Evolutionary conservation across 164 flowering plant genomes (phyloP), one percentile per base, ranked within the genome.

Genomic region (Sextonia rubra): DNA sequence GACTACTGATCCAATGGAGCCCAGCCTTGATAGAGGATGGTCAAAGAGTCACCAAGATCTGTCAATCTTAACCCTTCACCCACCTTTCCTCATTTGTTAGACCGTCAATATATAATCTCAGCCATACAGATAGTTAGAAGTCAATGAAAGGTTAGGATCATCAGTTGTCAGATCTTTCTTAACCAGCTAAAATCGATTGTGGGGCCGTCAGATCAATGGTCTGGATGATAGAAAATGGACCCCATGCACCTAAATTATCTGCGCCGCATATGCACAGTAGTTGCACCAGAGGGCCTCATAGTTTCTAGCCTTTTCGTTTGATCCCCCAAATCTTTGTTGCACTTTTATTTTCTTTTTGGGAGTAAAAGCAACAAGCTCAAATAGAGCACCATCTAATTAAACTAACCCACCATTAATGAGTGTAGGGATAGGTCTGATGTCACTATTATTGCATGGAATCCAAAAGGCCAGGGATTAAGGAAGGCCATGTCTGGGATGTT

Each of bases 361-460:
- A n/a, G 47, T 29, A 1, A 23, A 26, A 26, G 7, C 27, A 64
- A 64, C 17, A 26, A 26, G 29, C 27, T 64, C 20, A 29, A 64
- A 15, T 64, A 27, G 67, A 64, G 67, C 67, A 64, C 67, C 67
- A 4, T 25, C 30, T 24, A 3, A 23, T 61, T 61, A 64, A 26
- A 64, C 18, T 25, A 64, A 64, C 20, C 67, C 44, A 26, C 37
- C 64, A 64, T 64, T 26, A 64, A 25, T 64, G 22, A 64, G 66
- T 64, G 15, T 29, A 29, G 20, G 3, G 22, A 64, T 64, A 2
- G 67, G 47, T 64, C 1, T 64, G 67, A 64, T 63, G 66, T 63
- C 66, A 63, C 32, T 9, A 63, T 64, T 17, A 29, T 2, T 64
- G 67, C 67, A 64, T 64, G 67, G 67, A 64, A 64, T 64, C 67